Evolutionary conservation across 805 yeast species (phyloP).

Genomic region (Barnettozyma sucrosica): DNA sequence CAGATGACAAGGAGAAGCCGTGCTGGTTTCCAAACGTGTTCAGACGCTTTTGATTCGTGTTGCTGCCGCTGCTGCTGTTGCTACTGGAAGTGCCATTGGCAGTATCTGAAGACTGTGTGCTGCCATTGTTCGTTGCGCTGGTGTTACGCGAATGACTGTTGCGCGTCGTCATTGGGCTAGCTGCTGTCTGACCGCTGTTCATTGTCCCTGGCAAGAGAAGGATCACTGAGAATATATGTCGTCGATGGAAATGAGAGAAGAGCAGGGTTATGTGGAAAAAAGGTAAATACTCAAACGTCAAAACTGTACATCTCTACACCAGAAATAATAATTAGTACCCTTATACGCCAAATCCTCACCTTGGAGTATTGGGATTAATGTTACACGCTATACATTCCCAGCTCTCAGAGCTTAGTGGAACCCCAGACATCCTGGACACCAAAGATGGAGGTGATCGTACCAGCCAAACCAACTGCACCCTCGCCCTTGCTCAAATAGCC

Average conservation of each 20-base stretch:
- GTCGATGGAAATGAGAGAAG: background rate
- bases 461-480: constrained; percentile 78
- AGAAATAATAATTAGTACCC: too few species aligned
- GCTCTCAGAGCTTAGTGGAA: constrained; percentile 29
- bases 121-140: background rate
- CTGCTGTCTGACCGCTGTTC: constrained; percentile 4
- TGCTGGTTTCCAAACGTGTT: constrained; percentile 26
- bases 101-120: background rate
- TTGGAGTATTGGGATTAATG: too few species aligned
- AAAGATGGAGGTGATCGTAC: constrained; percentile 71
- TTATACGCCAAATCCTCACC: background rate
- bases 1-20: constrained; percentile 17
- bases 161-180: background rate
- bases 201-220: background rate
- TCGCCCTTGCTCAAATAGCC: constrained; percentile 59
- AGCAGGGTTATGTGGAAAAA: background rate
- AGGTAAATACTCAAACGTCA: background rate
- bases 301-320: background rate
- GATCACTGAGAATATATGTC: background rate
- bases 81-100: background rate
- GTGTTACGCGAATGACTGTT: background rate
- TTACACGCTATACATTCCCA: background rate
- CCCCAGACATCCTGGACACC: constrained; percentile 74
- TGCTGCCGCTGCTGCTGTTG: background rate
- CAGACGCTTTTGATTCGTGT: constrained; percentile 22